phyloP scores from a whole-genome alignment of 2,329 filamentous ascomycete species.

The Lojkania enalia region DNA sequence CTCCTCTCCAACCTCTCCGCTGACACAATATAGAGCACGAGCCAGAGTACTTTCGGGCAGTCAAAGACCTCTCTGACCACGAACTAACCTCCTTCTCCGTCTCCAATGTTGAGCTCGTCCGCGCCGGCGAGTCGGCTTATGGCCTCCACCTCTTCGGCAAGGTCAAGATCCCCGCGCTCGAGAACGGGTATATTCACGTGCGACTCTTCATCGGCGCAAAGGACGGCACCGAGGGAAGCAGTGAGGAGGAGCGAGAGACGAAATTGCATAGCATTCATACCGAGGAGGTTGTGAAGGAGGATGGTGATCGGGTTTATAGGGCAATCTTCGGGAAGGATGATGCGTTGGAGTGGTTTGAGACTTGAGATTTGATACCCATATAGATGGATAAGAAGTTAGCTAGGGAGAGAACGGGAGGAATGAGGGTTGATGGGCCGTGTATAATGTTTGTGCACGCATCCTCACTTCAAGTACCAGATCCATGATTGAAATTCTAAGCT shows the following conservation, averaged over 20 bases:
- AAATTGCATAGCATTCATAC: slow-evolving; percentile 42
- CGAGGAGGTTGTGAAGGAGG: slow-evolving; percentile 34
- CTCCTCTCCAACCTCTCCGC: not conserved
- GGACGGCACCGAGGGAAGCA: slow-evolving; percentile 39
- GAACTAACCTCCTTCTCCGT: slow-evolving; percentile 35
- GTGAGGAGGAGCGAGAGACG: slow-evolving; percentile 34
- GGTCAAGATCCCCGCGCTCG: slow-evolving; percentile 26
- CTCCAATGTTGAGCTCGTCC: slow-evolving; percentile 30
- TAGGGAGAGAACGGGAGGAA: no score
- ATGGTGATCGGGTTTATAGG: slow-evolving; percentile 35
- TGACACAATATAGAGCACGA: slow-evolving; percentile 35
- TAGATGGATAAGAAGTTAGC: no score
- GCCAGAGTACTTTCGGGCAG: slow-evolving; percentile 41
- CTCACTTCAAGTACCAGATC: no score
- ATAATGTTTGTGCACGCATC: no score
- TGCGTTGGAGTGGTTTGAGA: slow-evolving; percentile 41
- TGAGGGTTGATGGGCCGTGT: no score
- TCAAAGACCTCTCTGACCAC: slow-evolving; percentile 47
- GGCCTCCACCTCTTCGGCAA: slow-evolving; percentile 39
- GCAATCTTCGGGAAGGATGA: slow-evolving; percentile 38
- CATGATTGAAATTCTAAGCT: no score
- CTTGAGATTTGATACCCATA: slow-evolving; percentile 15
- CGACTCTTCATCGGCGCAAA: slow-evolving; percentile 37
- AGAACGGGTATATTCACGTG: slow-evolving; percentile 36
- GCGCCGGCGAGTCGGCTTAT: slow-evolving; percentile 35